Conservation (phyloP, 2,329 filamentous ascomycete species). For the Kalaharituber pfeilii region DNA sequence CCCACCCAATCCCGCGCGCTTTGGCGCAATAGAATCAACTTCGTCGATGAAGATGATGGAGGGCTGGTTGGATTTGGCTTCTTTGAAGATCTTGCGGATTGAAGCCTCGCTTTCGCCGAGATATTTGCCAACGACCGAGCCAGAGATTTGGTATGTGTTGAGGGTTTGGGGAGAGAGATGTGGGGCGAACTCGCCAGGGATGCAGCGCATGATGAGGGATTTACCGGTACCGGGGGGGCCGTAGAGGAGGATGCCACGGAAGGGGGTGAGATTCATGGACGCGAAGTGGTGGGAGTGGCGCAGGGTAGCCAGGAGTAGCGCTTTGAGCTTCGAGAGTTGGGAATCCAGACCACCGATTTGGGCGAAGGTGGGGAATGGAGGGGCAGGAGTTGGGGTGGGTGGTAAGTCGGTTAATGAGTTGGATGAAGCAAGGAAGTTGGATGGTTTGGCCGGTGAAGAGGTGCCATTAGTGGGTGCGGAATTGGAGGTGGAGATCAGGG, state of each 20-base stretch:
- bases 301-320: constrained; percentile 19
- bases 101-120: constrained; percentile 23
- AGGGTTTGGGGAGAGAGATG: neutral
- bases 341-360: constrained; percentile 20
- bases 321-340: constrained; percentile 17
- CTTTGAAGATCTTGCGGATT: constrained; percentile 20
- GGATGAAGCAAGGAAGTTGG: too few relatives aligned
- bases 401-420: neutral
- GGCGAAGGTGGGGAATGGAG: constrained; percentile 12
- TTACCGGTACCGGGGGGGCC: constrained; percentile 24
- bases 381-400: constrained; percentile 3
- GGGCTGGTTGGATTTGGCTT: constrained; percentile 21
- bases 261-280: constrained; percentile 19
- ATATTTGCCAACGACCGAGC: constrained; percentile 22
- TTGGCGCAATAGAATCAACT: constrained; percentile 20
- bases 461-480: too few relatives aligned
- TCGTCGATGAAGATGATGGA: constrained; percentile 23
- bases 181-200: constrained; percentile 20
- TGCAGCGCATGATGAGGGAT: constrained; percentile 21
- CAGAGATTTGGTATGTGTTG: constrained; percentile 17
- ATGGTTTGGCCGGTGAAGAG: constrained; percentile 1
- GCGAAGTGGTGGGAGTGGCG: constrained; percentile 20
- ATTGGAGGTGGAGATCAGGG: too few relatives aligned
- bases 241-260: constrained; percentile 23
- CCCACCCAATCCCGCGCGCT: constrained; percentile 13